Conservation (phyloP, 345 rosid genomes). For the Populus pruinosa region DNA sequence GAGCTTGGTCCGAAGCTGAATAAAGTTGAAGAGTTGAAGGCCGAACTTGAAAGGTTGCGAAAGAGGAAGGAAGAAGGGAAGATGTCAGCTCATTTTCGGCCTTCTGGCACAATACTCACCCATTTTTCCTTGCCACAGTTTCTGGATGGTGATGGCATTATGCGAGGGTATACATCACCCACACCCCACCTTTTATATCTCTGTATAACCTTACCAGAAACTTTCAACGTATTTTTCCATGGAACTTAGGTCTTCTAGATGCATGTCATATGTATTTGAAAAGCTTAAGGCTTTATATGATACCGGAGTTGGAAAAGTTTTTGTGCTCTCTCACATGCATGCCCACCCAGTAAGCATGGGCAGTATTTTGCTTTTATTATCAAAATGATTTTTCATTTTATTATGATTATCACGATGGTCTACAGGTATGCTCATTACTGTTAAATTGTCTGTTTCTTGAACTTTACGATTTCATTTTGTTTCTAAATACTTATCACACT, state of each 20-base stretch:
- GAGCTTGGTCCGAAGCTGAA: slow-evolving; percentile 83
- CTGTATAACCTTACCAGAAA: not conserved
- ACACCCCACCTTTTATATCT: not conserved
- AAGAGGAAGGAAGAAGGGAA: slow-evolving; percentile 64
- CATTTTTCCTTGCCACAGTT: slow-evolving; percentile 68
- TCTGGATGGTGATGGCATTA: slow-evolving; percentile 76
- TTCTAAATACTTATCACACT: not conserved
- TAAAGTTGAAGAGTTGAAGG: slow-evolving; percentile 78
- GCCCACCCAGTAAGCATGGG: not conserved
- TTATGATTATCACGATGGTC: not conserved
- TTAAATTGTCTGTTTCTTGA: not conserved
- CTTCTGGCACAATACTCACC: slow-evolving; percentile 65
- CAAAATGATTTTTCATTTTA: not conserved
- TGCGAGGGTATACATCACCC: slow-evolving; percentile 57
- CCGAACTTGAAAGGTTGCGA: slow-evolving; percentile 70
- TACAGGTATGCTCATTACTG: not conserved
- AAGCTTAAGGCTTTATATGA: not conserved
- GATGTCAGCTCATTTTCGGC: slow-evolving; percentile 54
- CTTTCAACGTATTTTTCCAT: not conserved
- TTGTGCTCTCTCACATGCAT: not conserved
- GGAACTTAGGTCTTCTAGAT: not conserved
- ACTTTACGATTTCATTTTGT: not conserved
- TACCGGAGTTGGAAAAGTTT: not conserved
- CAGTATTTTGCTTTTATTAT: not conserved
- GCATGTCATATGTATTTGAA: not conserved